Evolutionary conservation across 2,329 filamentous ascomycete genomes (phyloP).

Genomic region (Monilinia vaccinii-corymbosi): DNA sequence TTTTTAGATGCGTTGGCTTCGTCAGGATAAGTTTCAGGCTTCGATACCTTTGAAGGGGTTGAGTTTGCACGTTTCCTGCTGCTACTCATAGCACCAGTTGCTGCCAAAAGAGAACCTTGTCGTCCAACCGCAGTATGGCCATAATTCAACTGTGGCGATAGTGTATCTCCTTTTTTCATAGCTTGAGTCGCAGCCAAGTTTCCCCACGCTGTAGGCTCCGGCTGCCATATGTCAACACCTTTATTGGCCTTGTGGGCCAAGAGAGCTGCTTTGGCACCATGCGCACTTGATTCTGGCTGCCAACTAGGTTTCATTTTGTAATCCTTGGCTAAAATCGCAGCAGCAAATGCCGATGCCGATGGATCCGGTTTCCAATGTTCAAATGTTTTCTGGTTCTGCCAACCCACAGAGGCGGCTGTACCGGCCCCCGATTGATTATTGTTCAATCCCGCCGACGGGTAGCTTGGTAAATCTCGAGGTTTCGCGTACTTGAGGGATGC

Average conservation of each 20-base stretch:
- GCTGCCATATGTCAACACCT: conserved; percentile 43
- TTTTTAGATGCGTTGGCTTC: conserved; percentile 53
- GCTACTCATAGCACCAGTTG: conserved; percentile 63
- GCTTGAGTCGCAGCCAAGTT: conserved; percentile 62
- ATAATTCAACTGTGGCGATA: conserved; percentile 37
- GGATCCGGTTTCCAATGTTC: conserved; percentile 58
- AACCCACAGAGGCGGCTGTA: conserved; percentile 66
- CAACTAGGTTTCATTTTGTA: conserved; percentile 46
- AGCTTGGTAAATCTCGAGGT: conserved; percentile 65
- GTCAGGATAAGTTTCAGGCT: conserved; percentile 42
- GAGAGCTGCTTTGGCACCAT: conserved; percentile 67
- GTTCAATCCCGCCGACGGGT: conserved; percentile 55
- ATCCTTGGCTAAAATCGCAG: conserved; percentile 49
- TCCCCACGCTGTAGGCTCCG: conserved; percentile 38
- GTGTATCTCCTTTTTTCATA: conserved; percentile 37
- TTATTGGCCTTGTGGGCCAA: conserved; percentile 49
- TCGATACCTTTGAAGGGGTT: conserved; percentile 35
- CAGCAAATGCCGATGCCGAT: conserved; percentile 49
- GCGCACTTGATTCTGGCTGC: conserved; percentile 53
- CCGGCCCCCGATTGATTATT: conserved; percentile 52
- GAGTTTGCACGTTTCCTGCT: conserved; percentile 52
- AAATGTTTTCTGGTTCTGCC: conserved; percentile 56
- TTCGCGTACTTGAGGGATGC: conserved; percentile 62
- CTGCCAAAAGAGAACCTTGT: conserved; percentile 63
- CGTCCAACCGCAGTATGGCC: conserved; percentile 42